Base-by-base conservation (phyloP, 2,329 filamentous ascomycete species). In the Calonectria pteridis region DNA sequence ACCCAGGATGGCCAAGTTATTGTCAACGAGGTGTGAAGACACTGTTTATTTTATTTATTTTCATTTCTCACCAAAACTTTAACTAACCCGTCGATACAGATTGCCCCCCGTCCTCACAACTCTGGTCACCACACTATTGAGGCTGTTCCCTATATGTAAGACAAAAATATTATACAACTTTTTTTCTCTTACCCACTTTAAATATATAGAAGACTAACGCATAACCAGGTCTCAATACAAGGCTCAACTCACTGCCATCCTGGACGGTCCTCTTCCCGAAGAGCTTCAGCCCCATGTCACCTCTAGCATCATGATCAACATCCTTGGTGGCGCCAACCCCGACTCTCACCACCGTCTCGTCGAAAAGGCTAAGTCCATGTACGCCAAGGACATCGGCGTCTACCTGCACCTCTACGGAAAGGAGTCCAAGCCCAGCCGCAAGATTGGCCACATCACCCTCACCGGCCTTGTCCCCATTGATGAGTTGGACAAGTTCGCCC, bases 61-160 rank as follows among this genome's bases (percentile, higher is more conserved):
- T 53, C 6, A 18, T 26, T 37, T 14, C n/a, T n/a, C n/a, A 23
- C 20, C 10, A 37, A 1, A 1, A 3, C 18, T 59, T 59, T 9
- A 20, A 18, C 29, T 40, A 46, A 43, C 31, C 51, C 35, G 40
- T 49, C 91, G 11, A 28, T 91, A 65, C 49, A 58, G 33, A 64
- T 75, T 63, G 74, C 70, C 35, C 69, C 68, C 5, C 23, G 63
- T 2, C 74, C 72, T 40, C 96, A 98, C 86, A 98, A 98, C 86
- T 97, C 95, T 0, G 97, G 97, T 0, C 97, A 98, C 85, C 96
- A 96, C 85, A 98, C 94, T 3, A 98, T 98, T 77, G 96, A 99
- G 86, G 94, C 95, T 5, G 95, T 97, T 63, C 92, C 93, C 0
- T 91, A 96, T 73, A 89, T 93, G 86, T 70, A 64, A 70, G 31